Evolutionary conservation across 1,284 basidiomycete species (phyloP).

Genomic region (Puccinia triticina): DNA sequence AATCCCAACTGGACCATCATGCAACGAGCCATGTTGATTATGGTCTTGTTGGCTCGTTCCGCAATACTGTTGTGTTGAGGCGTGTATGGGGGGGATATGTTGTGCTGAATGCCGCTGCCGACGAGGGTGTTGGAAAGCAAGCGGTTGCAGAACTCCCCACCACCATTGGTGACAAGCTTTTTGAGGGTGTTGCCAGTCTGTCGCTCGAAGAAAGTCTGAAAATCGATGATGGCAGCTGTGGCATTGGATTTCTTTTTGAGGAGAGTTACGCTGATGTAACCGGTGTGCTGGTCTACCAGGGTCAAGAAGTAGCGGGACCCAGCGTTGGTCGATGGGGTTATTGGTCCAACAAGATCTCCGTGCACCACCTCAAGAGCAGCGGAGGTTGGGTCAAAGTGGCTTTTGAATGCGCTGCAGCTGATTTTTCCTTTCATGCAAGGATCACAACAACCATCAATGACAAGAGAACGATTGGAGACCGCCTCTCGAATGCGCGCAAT

Average conservation of each 20-base stretch:
- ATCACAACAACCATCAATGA: background rate
- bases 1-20: background rate
- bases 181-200: background rate
- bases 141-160: background rate
- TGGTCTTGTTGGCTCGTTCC: no score
- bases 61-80: no score
- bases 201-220: slow-evolving; percentile 2
- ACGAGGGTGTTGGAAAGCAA: background rate
- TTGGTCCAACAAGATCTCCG: slow-evolving; percentile 11
- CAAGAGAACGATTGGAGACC: background rate
- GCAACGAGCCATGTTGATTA: slow-evolving; percentile 1
- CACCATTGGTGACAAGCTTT: slow-evolving; percentile 1
- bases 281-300: background rate
- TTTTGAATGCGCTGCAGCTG: background rate
- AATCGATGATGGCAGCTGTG: background rate
- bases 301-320: background rate
- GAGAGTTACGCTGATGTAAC: background rate
- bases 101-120: no score
- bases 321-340: background rate
- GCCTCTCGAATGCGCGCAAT: background rate
- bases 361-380: background rate
- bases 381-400: background rate
- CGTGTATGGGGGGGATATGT: no score
- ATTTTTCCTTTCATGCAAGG: slow-evolving; percentile 11
- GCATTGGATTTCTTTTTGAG: background rate